A percentile compares a stretch with the other conserved stretches of the same genome.
Conservation (phyloP, 768 basidiomycete species). For the Pleurotus giganteus region DNA sequence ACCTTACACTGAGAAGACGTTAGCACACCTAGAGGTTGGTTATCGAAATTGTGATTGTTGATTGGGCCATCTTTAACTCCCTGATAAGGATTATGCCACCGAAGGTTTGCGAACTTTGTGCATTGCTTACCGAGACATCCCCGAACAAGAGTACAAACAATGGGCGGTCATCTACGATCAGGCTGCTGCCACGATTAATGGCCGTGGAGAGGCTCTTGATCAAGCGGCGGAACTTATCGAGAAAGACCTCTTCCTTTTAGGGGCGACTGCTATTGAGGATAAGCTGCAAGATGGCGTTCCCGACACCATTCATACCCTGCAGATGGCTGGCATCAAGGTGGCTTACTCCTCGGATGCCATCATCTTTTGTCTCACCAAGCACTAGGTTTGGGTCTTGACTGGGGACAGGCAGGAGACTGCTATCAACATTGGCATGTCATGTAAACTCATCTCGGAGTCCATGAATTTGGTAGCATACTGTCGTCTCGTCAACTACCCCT, state of each 20-base stretch:
- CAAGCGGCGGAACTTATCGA: constrained; percentile 95
- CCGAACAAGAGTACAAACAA: constrained; percentile 85
- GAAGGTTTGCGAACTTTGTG: constrained; percentile 97
- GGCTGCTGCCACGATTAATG: constrained; percentile 93
- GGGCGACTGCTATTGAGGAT: constrained; percentile 98
- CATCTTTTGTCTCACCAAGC: no score
- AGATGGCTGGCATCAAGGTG: constrained; percentile 96
- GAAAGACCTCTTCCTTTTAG: constrained; percentile 87
- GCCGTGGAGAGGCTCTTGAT: constrained; percentile 93
- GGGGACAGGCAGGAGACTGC: constrained; percentile 99
- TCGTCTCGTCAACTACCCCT: background rate
- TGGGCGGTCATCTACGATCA: constrained; percentile 89
- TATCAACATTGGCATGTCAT: constrained; percentile 98
- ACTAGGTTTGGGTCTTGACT: constrained; percentile 95
- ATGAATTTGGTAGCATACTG: constrained; percentile 82
- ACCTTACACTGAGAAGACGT: constrained; percentile 79
- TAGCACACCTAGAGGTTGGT: constrained; percentile 85
- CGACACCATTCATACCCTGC: constrained; percentile 95
- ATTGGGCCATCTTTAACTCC: background rate
- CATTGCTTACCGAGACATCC: constrained; percentile 89
- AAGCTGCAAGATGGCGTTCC: constrained; percentile 98
- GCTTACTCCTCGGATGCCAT: constrained; percentile 1
- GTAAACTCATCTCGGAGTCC: constrained; percentile 93
- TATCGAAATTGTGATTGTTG: background rate
- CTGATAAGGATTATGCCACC: constrained; percentile 84